phyloP scores from a whole-genome alignment of 306 rosid genomes.

The Casuarina cunninghamiana region DNA sequence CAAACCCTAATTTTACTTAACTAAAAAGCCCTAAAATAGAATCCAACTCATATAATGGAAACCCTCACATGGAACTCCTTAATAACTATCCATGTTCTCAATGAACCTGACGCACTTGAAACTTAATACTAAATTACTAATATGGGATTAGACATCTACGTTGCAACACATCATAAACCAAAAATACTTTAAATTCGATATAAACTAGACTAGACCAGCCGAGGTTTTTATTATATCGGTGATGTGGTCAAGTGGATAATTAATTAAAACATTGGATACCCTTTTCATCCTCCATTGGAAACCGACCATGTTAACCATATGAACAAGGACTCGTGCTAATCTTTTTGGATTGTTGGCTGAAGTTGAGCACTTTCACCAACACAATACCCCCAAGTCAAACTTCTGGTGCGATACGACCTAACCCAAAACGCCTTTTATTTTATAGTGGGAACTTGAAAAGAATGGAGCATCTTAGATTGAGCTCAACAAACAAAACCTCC shows the following conservation, averaged over 20 bases:
- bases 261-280: conserved; percentile 5
- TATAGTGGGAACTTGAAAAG: not conserved
- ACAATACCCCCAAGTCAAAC: not conserved
- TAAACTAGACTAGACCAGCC: too few relatives aligned
- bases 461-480: not conserved
- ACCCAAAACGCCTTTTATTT: not conserved
- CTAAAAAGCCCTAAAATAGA: too few relatives aligned
- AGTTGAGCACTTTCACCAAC: not conserved
- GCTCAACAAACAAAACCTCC: not conserved
- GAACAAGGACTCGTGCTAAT: not conserved
- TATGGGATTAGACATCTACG: too few relatives aligned
- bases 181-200: too few relatives aligned
- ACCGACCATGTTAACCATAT: not conserved
- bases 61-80: too few relatives aligned
- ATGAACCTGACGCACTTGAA: too few relatives aligned
- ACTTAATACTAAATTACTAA: too few relatives aligned
- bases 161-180: too few relatives aligned
- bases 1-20: too few relatives aligned
- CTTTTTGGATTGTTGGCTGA: conserved; percentile 2
- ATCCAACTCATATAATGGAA: too few relatives aligned
- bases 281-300: not conserved
- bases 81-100: too few relatives aligned
- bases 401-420: not conserved
- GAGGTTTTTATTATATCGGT: too few relatives aligned
- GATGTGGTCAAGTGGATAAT: not conserved